Evolutionary conservation across 2,329 filamentous ascomycete species (phyloP), one percentile per base, ranked within the genome.

Genomic region (Xylariaceae sp.): DNA sequence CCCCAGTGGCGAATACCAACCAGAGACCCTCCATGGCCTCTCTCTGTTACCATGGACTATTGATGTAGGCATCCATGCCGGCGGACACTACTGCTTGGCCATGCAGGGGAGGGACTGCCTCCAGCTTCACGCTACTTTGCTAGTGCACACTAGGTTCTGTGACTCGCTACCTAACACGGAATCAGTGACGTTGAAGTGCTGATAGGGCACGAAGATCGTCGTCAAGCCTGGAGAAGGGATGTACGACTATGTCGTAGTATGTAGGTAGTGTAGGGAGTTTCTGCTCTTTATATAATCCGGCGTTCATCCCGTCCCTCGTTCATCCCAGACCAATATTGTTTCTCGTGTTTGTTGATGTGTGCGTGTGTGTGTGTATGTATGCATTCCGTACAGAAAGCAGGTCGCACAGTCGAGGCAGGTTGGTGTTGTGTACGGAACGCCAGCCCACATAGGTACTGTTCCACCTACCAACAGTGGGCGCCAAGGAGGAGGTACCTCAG

Each of bases 31-130:
- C 18, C 49, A 51, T 51, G n/a, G 30, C 13, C 13, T 30, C 11
- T 30, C 11, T 51, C 10, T 13, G 30, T 13, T 52, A 17, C 53
- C 17, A 17, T 18, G 17, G n/a, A 48, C 34, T 35, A 30, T 39
- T 39, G 8, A 60, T 34, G 55, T 62, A 47, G n/a, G 45, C 47
- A 49, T 30, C 15, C 47, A 39, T 48, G 42, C 49, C 35, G 53
- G 42, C 42, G 42, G 37, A 42, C 37, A 15, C 6, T 48, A 8
- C 45, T 48, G 45, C 45, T 18, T n/a, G 45, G n/a, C 45, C 42
- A 45, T 45, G 42, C 42, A 45, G 42, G 42, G 42, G 42, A 45
- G 42, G 42, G 18, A 50, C 23, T 50, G 47, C 7, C 7, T 13
- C 47, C 47, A 50, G 47, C 47, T 50, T 50, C 9, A 45, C 42